Base-by-base conservation (phyloP, 129 eudicot genomes). In the Artemisia annua region DNA sequence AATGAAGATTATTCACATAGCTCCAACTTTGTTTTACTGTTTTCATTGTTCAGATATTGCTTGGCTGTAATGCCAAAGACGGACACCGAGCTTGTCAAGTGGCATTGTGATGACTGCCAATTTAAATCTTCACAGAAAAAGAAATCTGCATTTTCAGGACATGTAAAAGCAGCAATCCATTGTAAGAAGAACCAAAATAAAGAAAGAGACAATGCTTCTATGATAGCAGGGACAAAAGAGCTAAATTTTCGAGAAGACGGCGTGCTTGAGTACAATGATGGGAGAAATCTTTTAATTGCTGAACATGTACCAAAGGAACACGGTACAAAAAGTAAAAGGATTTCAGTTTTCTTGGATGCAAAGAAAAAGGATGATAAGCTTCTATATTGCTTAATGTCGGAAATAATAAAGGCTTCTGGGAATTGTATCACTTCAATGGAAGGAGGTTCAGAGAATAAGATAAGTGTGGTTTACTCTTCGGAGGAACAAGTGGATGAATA, bases 81-180 rank as follows among this genome's bases (percentile, higher is more conserved):
- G 2, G 16, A 65, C 22, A 69, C 65, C 56, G 95, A 85, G 69
- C 26, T 3, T 44, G 89, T 88, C 50, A 32, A 8, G 39, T 88
- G 95, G 95, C 60, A 71, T 64, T 88, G 95, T 70, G 95, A 85
- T 20, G 72, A 62, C 55, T 88, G 95, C 71, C 50, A 80, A 51
- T 28, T 35, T 82, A 44, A 68, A 48, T 69, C 57, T 30, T 19
- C 57, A 30, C 72, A 50, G 32, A 20, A 59, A 63, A 7, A 67
- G 58, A 76, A 79, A 58, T 20, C 44, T 65, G 44, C 51, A 30
- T 46, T 26, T 52, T 61, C 56, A 71, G 17, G 51, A 73, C 54
- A 65, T 16, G 14, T 2, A 50, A 46, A 65, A 70, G 54, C 30
- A 50, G 15, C 18, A 30, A 30, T 30, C 48, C 67, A 15, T 30